phyloP scores from a whole-genome alignment of 2,329 filamentous ascomycete species.

The Pyrenophora graminea region DNA sequence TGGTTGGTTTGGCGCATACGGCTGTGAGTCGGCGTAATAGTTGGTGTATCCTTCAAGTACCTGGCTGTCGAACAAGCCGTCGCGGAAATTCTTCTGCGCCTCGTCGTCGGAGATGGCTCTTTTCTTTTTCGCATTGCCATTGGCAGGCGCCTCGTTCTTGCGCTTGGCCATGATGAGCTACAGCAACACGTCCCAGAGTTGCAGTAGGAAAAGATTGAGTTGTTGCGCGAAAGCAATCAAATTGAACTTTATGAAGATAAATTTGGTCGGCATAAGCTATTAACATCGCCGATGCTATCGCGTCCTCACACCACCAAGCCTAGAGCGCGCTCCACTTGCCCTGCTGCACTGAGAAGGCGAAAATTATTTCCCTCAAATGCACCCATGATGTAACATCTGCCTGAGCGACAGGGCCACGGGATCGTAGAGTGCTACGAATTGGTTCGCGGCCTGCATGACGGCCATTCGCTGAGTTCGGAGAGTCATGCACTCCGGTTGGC shows the following conservation, averaged over 20 bases:
- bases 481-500: conserved; percentile 22
- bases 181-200: conserved; percentile 19
- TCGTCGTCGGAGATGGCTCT: conserved; percentile 48
- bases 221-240: conserved; percentile 5
- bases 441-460: background rate
- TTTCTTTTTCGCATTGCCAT: conserved; percentile 52
- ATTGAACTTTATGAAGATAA: conserved; percentile 16
- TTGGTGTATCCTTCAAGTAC: conserved; percentile 41
- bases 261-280: conserved; percentile 19
- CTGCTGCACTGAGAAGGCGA: conserved; percentile 5
- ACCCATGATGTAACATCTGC: conserved; percentile 8
- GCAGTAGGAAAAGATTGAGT: conserved; percentile 22
- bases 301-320: conserved; percentile 17
- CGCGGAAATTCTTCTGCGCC: conserved; percentile 46
- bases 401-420: conserved; percentile 1
- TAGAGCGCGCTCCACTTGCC: conserved; percentile 9
- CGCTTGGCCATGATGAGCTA: conserved; percentile 43
- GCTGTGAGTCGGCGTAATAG: conserved; percentile 46
- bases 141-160: conserved; percentile 47
- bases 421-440: background rate
- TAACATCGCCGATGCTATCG: conserved; percentile 14
- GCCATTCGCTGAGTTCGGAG: conserved; percentile 16
- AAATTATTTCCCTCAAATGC: conserved; percentile 9
- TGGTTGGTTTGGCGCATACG: conserved; percentile 33
- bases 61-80: conserved; percentile 45